phyloP scores from a whole-genome alignment of 805 yeast species.

The Ogataea degrootiae region DNA sequence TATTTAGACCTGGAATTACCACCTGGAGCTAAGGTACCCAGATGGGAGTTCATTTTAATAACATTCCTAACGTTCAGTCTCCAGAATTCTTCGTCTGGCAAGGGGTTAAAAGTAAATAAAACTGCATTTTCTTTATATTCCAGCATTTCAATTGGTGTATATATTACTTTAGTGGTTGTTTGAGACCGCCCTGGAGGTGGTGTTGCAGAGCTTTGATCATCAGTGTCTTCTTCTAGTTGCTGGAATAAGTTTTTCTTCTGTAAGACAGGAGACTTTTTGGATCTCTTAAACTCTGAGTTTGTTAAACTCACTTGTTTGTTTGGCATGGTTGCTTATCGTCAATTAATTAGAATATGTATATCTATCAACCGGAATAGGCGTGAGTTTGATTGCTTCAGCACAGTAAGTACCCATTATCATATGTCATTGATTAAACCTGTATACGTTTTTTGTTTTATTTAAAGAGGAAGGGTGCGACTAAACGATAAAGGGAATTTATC shows the following conservation, averaged over 20 bases:
- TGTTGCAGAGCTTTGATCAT: not conserved
- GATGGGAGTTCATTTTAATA: not conserved
- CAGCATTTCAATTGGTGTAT: not conserved
- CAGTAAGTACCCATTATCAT: too few species aligned
- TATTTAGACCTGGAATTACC: not conserved
- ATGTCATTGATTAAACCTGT: too few species aligned
- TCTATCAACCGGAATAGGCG: too few species aligned
- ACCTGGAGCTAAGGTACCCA: slow-evolving; percentile 1
- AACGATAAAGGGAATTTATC: too few species aligned
- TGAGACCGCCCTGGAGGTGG: not conserved
- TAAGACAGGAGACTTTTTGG: slow-evolving; percentile 10
- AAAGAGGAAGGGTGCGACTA: too few species aligned
- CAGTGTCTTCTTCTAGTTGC: slow-evolving; percentile 8
- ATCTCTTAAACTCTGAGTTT: slow-evolving; percentile 3
- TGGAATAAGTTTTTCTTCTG: slow-evolving; percentile 13
- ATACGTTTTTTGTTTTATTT: too few species aligned
- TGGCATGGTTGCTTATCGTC: not conserved
- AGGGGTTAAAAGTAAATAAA: slow-evolving; percentile 11
- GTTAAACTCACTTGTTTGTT: not conserved
- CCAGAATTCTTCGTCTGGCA: slow-evolving; percentile 23
- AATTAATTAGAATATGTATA: not conserved
- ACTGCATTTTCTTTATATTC: slow-evolving; percentile 6
- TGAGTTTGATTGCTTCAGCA: too few species aligned
- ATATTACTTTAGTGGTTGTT: not conserved
- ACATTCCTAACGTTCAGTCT: slow-evolving; percentile 17